Base-by-base conservation (phyloP, 495 filamentous ascomycete genomes). In the Chaetomidium leptoderma region DNA sequence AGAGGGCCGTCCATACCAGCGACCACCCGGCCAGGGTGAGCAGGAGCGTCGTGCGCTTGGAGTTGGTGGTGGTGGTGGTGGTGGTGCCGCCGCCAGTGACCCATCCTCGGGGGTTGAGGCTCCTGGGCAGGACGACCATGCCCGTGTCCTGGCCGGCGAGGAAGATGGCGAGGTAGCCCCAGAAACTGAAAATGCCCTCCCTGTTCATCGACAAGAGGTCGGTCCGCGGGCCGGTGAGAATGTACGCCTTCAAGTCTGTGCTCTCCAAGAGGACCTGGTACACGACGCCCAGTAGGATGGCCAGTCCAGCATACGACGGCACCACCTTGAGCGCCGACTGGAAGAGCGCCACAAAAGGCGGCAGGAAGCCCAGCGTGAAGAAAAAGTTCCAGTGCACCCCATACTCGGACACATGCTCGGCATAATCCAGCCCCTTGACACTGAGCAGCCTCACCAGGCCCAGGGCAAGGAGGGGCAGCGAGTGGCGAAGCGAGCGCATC, bases 301-400 rank as follows among this genome's bases (percentile, higher is more conserved):
- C 81, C 11, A 96, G 77, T 9, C 80, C 71, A 29, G 89, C 85
- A 58, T 88, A 92, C 1, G 87, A 92, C 2, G 85, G 89, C 29
- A 91, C 75, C 59, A 77, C 46, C 44, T 70, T 66, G 33, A 85
- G 74, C 9, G 80, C 67, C 0, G 86, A 82, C 59, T 92, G 87
- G 52, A 93, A 89, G 0, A 96, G 68, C n/a, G 92, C 92, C 50
- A 95, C 83, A 62, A 93, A 93, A 4, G 91, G 91, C 2, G 92
- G 90, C 32, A 99, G 72, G 26, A 97, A 82, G 4, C 85, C 92
- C 11, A 99, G 75, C 0, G 93, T 99, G 72, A 99, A 97, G 76
- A 99, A 99, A 71, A 99, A 99, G 71, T 99, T 99, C 93, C 93
- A 99, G 70, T 99, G 93, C 11, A 97, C 90, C 30, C 93, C 93